Conservation (phyloP, 192 early-diverging fungal genomes). For the Irineochytrium annulatum region DNA sequence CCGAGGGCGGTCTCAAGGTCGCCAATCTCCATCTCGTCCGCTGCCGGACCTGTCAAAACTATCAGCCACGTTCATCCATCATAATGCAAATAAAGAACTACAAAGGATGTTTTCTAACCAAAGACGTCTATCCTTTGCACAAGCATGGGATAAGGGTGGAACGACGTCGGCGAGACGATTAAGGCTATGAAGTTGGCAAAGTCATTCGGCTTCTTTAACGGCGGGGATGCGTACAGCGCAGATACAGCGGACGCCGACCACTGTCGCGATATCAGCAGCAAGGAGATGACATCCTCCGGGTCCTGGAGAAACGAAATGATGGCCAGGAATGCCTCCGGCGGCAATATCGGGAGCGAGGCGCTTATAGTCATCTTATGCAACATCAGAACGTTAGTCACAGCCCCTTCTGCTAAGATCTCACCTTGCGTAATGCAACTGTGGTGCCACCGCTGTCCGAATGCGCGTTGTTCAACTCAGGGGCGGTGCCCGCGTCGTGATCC, state of each 20-base stretch:
- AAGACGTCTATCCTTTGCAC: conserved; percentile 13
- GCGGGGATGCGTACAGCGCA: conserved; percentile 18
- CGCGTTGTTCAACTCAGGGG: too few relatives aligned
- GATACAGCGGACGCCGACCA: conserved; percentile 12
- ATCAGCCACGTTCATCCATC: background rate
- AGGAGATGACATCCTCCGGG: background rate
- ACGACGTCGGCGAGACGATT: background rate
- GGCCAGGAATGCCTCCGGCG: conserved; percentile 5
- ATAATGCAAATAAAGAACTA: background rate
- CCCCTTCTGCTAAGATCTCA: too few relatives aligned
- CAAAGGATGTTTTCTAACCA: conserved; percentile 2
- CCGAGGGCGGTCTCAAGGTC: conserved; percentile 25
- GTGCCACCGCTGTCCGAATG: too few relatives aligned
- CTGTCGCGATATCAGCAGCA: conserved; percentile 9
- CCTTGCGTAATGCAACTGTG: too few relatives aligned
- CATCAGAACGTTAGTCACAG: too few relatives aligned
- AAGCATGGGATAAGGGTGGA: conserved; percentile 19
- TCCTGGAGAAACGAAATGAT: conserved; percentile 1
- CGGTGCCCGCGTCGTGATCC: too few relatives aligned
- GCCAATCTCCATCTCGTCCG: conserved; percentile 25
- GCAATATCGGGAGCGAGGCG: background rate
- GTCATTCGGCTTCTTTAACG: background rate
- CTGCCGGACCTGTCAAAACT: conserved; percentile 15
- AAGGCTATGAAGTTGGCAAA: conserved; percentile 15
- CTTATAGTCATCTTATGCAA: too few relatives aligned